phyloP scores from a whole-genome alignment of 352 stramenopile species.

The Aphanomyces euteiches region DNA sequence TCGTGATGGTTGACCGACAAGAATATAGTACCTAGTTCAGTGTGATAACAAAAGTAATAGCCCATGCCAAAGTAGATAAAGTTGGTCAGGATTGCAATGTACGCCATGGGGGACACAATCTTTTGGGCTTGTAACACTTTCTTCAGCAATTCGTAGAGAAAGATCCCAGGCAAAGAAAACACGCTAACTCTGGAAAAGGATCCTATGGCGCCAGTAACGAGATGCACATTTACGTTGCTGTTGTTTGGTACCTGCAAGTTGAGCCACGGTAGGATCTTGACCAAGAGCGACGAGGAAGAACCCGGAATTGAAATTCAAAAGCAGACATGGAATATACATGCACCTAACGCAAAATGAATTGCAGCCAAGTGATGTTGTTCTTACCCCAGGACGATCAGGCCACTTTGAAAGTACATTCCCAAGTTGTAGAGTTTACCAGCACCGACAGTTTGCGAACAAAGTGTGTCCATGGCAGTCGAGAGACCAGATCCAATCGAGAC shows the following conservation, averaged over 20 bases:
- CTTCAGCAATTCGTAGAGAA: constrained; percentile 42
- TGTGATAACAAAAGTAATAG: constrained; percentile 26
- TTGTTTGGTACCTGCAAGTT: constrained; percentile 2
- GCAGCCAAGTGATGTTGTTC: not conserved
- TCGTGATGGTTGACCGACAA: not conserved
- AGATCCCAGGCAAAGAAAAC: constrained; percentile 38
- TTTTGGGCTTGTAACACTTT: constrained; percentile 43
- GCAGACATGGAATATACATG: constrained; percentile 2
- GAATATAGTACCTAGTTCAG: not conserved
- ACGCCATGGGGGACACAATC: constrained; percentile 41
- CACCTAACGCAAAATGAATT: not conserved
- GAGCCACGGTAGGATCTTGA: constrained; percentile 18
- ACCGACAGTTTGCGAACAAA: constrained; percentile 80
- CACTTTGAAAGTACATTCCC: constrained; percentile 80
- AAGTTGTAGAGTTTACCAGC: constrained; percentile 66
- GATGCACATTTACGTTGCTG: not conserved
- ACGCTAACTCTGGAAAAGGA: constrained; percentile 19
- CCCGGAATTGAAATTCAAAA: constrained; percentile 16
- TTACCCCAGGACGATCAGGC: constrained; percentile 53
- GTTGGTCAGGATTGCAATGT: constrained; percentile 33
- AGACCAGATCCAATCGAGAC: constrained; percentile 74
- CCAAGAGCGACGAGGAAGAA: constrained; percentile 1
- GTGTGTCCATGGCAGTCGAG: constrained; percentile 84
- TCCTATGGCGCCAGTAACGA: constrained; percentile 35
- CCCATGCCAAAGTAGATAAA: constrained; percentile 12